phyloP scores from a whole-genome alignment of 1,284 basidiomycete species.

The Puccinia hordei region DNA sequence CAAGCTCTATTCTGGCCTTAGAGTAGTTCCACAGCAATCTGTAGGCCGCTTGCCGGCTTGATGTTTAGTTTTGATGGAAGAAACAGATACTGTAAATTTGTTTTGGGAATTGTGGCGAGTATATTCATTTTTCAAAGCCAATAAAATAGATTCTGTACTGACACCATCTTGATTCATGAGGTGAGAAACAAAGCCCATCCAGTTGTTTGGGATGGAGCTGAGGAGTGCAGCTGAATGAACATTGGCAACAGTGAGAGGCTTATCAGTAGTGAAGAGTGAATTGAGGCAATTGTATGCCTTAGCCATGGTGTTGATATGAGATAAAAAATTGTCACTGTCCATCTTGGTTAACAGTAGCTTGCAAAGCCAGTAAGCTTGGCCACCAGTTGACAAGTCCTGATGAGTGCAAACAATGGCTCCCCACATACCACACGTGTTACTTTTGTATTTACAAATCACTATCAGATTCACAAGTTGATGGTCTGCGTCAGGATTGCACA shows the following conservation, averaged over 20 bases:
- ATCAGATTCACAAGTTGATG: not conserved
- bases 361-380: constrained; percentile 4
- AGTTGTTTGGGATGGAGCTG: not conserved
- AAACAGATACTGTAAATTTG: too few relatives aligned
- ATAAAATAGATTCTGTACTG: not conserved
- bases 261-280: not conserved
- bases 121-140: too few relatives aligned
- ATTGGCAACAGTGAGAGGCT: constrained; percentile 6
- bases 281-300: not conserved
- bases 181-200: too few relatives aligned
- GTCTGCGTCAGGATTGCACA: not conserved
- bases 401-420: not conserved
- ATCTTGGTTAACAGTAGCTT: not conserved
- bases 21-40: too few relatives aligned
- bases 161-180: too few relatives aligned
- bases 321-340: not conserved
- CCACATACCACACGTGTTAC: not conserved
- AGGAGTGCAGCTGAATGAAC: not conserved
- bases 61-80: too few relatives aligned
- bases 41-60: too few relatives aligned
- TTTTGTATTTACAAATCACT: not conserved
- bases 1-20: too few relatives aligned
- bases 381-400: constrained; percentile 3
- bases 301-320: not conserved
- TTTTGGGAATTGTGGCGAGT: too few relatives aligned